These are phyloP conservation scores for Middelhovenomyces tepae DNA, from an alignment of 805 yeast species.

Conservation along the genomic window DNA sequence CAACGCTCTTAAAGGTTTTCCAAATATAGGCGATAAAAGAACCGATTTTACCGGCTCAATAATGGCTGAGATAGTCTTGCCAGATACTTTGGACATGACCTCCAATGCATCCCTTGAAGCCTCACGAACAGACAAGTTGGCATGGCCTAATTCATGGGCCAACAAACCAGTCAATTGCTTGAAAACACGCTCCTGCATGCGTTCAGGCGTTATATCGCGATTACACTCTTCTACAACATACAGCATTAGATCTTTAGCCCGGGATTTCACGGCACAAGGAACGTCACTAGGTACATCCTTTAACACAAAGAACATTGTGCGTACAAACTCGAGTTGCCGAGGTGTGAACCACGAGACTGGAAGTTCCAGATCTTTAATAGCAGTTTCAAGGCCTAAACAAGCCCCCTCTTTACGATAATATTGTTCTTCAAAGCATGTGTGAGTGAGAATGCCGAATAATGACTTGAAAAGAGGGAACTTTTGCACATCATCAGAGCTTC, in stretches of 20 bases:
- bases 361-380: conserved; percentile 58
- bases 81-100: conserved; percentile 60
- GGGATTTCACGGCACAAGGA: conserved; percentile 65
- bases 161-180: conserved; percentile 79
- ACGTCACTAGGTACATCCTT: conserved; percentile 86
- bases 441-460: conserved; percentile 75
- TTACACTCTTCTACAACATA: conserved; percentile 61
- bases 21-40: conserved; percentile 86
- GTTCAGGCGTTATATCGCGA: conserved; percentile 47
- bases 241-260: conserved; percentile 61
- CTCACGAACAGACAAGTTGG: conserved; percentile 72
- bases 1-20: conserved; percentile 90
- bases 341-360: conserved; percentile 66
- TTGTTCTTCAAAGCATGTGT: conserved; percentile 83
- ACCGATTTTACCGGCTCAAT: conserved; percentile 78
- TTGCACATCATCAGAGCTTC: conserved; percentile 53
- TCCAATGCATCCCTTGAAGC: conserved; percentile 67
- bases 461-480: conserved; percentile 68
- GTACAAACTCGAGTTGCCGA: conserved; percentile 73
- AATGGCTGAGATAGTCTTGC: conserved; percentile 60
- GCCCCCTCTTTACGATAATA: conserved; percentile 87
- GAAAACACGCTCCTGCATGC: conserved; percentile 62
- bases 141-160: conserved; percentile 86
- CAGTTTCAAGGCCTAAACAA: conserved; percentile 66
- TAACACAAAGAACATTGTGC: conserved; percentile 81